Conservation (phyloP, 129 eudicot genomes). For the Flaveria sonorensis region DNA sequence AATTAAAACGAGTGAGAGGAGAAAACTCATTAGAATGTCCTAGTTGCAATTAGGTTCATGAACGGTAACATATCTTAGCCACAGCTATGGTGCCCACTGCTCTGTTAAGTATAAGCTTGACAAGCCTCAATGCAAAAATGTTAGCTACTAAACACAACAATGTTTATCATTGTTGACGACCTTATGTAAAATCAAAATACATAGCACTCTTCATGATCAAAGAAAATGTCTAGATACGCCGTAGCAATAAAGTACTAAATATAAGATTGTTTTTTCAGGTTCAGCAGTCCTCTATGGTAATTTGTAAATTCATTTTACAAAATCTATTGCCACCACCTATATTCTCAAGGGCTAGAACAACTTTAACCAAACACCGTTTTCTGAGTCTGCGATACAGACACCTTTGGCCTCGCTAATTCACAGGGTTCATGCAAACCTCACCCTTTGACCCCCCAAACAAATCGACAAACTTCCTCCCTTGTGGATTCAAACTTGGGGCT, state of each 20-base stretch:
- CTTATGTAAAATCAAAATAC: neutral
- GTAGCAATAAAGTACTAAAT: neutral
- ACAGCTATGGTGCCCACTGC: neutral
- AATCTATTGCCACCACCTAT: no score
- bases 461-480: no score
- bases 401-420: no score
- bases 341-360: no score
- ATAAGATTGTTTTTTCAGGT: neutral
- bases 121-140: slow-evolving; percentile 11
- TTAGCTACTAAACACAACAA: neutral
- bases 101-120: slow-evolving; percentile 1
- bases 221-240: neutral
- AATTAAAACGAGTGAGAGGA: neutral
- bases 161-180: slow-evolving; percentile 12
- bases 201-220: slow-evolving; percentile 13
- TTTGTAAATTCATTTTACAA: no score
- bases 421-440: no score
- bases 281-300: neutral
- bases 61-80: slow-evolving; percentile 19
- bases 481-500: no score
- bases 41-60: slow-evolving; percentile 1
- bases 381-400: no score
- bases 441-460: no score
- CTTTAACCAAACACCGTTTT: no score
- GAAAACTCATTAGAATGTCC: slow-evolving; percentile 24